These are phyloP conservation scores for Golubevia sp. DNA, from an alignment of 1,284 basidiomycete genomes.

Conservation along the genomic window DNA sequence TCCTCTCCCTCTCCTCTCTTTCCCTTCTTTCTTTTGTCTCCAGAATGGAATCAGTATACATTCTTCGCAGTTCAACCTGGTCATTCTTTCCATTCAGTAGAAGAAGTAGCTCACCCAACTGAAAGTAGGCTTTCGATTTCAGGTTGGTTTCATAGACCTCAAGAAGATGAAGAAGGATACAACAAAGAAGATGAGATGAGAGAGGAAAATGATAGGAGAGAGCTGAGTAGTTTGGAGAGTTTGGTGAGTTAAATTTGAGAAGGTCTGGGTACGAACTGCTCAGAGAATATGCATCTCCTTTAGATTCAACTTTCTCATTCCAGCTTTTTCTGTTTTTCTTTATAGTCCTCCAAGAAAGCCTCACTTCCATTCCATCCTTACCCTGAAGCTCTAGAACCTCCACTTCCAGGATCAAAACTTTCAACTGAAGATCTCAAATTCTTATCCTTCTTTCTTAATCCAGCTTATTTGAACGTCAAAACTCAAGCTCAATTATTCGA, in stretches of 20 bases:
- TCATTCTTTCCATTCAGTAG: constrained; percentile 92
- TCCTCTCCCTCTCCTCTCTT: constrained; percentile 62
- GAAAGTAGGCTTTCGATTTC: constrained; percentile 74
- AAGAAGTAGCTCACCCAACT: constrained; percentile 72
- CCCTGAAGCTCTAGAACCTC: constrained; percentile 22
- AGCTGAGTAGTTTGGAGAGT: constrained; percentile 44
- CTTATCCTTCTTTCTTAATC: constrained; percentile 75
- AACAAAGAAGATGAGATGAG: constrained; percentile 67
- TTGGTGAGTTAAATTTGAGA: constrained; percentile 72
- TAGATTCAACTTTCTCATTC: background rate
- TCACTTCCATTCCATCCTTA: constrained; percentile 69
- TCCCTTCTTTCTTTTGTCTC: constrained; percentile 72
- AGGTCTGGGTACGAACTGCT: too few relatives aligned
- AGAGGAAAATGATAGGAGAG: constrained; percentile 42
- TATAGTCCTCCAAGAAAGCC: constrained; percentile 70
- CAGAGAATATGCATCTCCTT: background rate
- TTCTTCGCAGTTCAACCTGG: constrained; percentile 88
- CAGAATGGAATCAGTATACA: constrained; percentile 94
- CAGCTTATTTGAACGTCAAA: constrained; percentile 81
- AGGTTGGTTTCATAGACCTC: constrained; percentile 88
- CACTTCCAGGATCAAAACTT: constrained; percentile 49
- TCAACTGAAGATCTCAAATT: constrained; percentile 41
- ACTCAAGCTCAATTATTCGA: constrained; percentile 79
- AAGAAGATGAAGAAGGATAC: constrained; percentile 88
- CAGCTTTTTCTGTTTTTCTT: background rate